Percentiles rank a stretch among this genome's conserved stretches.
Evolutionary conservation across 2,329 filamentous ascomycete genomes (phyloP).

Genomic region (Plenodomus tracheiphilus): DNA sequence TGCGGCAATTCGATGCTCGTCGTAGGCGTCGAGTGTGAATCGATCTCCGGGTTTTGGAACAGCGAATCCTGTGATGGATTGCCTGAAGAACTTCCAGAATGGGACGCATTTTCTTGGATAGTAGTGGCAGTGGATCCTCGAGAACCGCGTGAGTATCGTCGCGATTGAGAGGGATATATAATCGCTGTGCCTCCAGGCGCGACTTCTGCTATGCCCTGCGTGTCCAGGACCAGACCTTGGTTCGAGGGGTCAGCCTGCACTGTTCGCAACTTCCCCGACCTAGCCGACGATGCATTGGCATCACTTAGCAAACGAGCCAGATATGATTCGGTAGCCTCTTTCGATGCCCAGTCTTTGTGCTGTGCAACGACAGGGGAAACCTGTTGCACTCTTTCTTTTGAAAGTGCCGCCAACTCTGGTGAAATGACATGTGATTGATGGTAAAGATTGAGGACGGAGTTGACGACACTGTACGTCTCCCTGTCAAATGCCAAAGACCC

Average conservation of each 20-base stretch:
- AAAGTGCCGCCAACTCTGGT: slow-evolving; percentile 45
- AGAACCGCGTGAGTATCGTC: slow-evolving; percentile 41
- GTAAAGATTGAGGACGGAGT: slow-evolving; percentile 47
- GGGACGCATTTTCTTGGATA: slow-evolving; percentile 37
- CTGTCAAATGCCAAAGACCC: slow-evolving; percentile 42
- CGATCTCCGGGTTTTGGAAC: slow-evolving; percentile 42
- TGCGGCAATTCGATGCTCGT: slow-evolving; percentile 40
- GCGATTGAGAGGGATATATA: slow-evolving; percentile 40
- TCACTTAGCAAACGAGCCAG: slow-evolving; percentile 52
- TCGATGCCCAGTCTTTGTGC: slow-evolving; percentile 58
- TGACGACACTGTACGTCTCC: slow-evolving; percentile 50
- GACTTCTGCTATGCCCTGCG: slow-evolving; percentile 28
- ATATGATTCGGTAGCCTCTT: slow-evolving; percentile 59
- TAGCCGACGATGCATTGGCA: slow-evolving; percentile 35
- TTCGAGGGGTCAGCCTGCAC: slow-evolving; percentile 7
- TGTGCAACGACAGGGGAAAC: slow-evolving; percentile 58
- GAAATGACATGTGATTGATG: slow-evolving; percentile 43
- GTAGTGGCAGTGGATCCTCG: slow-evolving; percentile 37
- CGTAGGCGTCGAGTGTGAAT: slow-evolving; percentile 26
- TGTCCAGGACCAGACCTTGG: slow-evolving; percentile 20
- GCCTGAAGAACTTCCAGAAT: slow-evolving; percentile 38
- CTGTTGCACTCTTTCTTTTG: slow-evolving; percentile 48
- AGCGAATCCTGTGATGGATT: slow-evolving; percentile 34
- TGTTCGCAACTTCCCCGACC: slow-evolving; percentile 12
- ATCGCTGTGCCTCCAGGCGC: slow-evolving; percentile 42